A percentile compares a stretch with the other conserved stretches of the same genome.
phyloP scores from a whole-genome alignment of 805 yeast species.

The Saturnispora gosingensis region DNA sequence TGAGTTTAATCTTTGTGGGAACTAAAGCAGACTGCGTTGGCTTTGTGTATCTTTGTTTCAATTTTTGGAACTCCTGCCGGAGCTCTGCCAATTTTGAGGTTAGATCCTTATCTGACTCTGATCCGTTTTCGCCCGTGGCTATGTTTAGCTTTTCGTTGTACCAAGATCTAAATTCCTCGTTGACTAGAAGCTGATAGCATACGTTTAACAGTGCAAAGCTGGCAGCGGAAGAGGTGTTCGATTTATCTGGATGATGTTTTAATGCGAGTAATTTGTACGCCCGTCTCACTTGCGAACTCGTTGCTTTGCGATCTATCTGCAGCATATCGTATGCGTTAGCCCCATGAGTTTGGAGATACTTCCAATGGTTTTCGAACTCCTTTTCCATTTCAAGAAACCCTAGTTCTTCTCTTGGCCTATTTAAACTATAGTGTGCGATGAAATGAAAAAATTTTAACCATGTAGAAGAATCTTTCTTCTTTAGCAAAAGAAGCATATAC shows the following conservation, averaged over 20 bases:
- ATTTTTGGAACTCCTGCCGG: not conserved
- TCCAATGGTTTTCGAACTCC: not conserved
- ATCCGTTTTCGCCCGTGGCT: not conserved
- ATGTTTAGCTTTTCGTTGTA: conserved; percentile 7
- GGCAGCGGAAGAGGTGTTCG: conserved; percentile 21
- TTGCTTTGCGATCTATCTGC: conserved; percentile 4
- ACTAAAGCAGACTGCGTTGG: not conserved
- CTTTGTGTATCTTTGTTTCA: not conserved
- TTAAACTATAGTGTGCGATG: not conserved
- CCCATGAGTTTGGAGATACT: not conserved
- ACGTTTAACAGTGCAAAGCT: conserved; percentile 23
- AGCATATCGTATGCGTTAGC: conserved; percentile 13
- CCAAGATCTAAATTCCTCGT: conserved; percentile 7
- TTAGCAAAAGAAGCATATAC: not conserved
- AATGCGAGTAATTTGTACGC: conserved; percentile 27
- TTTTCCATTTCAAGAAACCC: not conserved
- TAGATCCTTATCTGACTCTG: not conserved
- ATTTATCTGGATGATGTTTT: conserved; percentile 29
- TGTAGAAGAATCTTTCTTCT: not conserved
- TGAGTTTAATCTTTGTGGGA: conserved; percentile 16
- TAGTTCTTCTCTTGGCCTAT: not conserved
- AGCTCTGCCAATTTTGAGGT: not conserved
- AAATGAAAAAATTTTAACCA: not conserved
- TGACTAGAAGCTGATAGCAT: conserved; percentile 20
- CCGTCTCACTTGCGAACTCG: conserved; percentile 15